Base-by-base conservation (phyloP, 768 basidiomycete genomes). In the Russula vinacea region DNA sequence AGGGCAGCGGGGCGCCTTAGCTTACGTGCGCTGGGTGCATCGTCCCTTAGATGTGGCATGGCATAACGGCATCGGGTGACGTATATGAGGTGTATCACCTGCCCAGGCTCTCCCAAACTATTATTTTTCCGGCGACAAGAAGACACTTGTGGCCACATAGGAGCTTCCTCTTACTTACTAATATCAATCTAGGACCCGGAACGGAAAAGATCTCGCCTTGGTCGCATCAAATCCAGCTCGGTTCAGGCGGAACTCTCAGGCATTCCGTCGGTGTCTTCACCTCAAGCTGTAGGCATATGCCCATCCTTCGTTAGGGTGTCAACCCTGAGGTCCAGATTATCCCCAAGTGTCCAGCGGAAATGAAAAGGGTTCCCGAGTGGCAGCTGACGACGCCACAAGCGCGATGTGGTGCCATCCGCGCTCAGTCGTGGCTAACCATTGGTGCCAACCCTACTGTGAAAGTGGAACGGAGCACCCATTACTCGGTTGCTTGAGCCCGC, bases 321-420 rank as follows among this genome's bases (percentile, higher is more conserved):
- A 42, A 59, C 24, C n/a, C 52, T 40, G 35, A 32, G 3, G 56
- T 52, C 59, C 49, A 44, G 59, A 61, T 57, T 52, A 56, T 47
- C 50, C 40, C 47, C 39, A 65, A 60, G 55, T 10, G 49, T 61
- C 24, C 40, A 22, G 17, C 59, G 64, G 59, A 61, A 52, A 65
- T 56, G 55, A 65, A 61, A 61, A 33, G 29, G 17, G 39, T 19
- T 42, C 54, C 24, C 59, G 22, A 29, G 40, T 56, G 60, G 49
- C 64, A 65, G 59, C 59, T 65, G 64, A 65, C 59, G 54, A 61
- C 64, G 64, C 64, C 64, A 65, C 64, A 37, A 35, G 54, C 64
- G 62, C 54, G 64, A 54, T 61, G 49, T 52, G 55, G 59, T 65
- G 54, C 59, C 55, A 35, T 50, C 55, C 49, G 55, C 33, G 45